Evolutionary conservation across 352 stramenopile species (phyloP).

Genomic region (Phytopythium sindhum): DNA sequence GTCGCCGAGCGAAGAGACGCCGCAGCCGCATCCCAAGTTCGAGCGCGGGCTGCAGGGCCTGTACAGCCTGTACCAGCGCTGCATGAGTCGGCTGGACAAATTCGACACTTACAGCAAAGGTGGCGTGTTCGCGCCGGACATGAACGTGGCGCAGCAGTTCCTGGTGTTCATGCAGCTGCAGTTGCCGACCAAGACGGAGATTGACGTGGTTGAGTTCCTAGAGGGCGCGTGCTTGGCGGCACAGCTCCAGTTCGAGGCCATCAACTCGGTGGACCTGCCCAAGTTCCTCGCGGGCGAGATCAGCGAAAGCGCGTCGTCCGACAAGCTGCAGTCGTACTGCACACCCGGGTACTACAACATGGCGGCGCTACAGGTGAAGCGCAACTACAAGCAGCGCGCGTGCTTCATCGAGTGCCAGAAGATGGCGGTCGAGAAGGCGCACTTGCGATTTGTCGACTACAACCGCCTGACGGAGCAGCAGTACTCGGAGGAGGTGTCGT

Average conservation of each 20-base stretch:
- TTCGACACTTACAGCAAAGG: constrained; percentile 34
- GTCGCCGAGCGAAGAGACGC: background rate
- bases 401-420: constrained; percentile 37
- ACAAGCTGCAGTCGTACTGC: constrained; percentile 31
- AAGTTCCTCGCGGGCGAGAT: constrained; percentile 29
- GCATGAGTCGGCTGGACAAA: constrained; percentile 14
- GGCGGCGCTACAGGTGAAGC: constrained; percentile 33
- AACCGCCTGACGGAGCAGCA: constrained; percentile 37
- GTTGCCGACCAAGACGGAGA: constrained; percentile 24
- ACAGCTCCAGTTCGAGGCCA: constrained; percentile 28
- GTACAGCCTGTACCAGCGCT: constrained; percentile 17
- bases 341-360: constrained; percentile 39
- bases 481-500: constrained; percentile 23
- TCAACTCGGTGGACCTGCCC: constrained; percentile 33
- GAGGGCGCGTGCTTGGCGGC: constrained; percentile 31
- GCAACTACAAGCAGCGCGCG: constrained; percentile 32
- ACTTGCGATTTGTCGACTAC: constrained; percentile 30
- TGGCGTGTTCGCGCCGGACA: constrained; percentile 16
- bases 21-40: constrained; percentile 6
- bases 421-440: constrained; percentile 30
- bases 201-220: constrained; percentile 45
- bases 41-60: constrained; percentile 16
- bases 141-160: constrained; percentile 8
- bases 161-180: constrained; percentile 35
- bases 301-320: constrained; percentile 21